Base-by-base conservation (phyloP, 2,329 filamentous ascomycete genomes). In the Septoria linicola region DNA sequence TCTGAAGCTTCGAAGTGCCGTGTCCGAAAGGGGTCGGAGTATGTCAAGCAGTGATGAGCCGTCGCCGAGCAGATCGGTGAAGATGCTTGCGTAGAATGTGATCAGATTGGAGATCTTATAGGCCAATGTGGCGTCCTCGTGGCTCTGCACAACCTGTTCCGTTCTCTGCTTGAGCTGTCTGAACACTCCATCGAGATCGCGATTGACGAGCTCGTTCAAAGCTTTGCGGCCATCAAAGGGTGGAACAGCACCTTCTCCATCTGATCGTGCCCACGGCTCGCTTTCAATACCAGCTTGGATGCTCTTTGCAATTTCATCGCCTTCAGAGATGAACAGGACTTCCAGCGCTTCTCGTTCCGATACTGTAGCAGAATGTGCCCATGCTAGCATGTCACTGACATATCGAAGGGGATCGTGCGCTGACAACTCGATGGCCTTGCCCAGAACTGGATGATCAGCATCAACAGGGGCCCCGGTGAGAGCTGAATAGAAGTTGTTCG, bases 311-410 rank as follows among this genome's bases (percentile, higher is more conserved):
- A 97, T 88, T 63, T 95, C 89, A 56, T 93, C 88, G 2, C 88
- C 91, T 56, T 96, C 91, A 0, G 87, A 86, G 35, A 96, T 85
- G 66, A 99, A 99, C 0, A 99, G 76, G 1, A 89, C 83, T 68
- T 97, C 92, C 4, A 99, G 77, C 0, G 91, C 90, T 70, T 99
- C 93, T 45, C 88, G 82, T 70, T 99, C 93, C 25, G 92, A 95
- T 1, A 99, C 93, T 0, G 92, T 86, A 2, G 91, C 88, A 0
- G 93, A 96, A 68, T 99, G 93, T 4, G 87, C 84, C 93, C 93
- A 99, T 4, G 93, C 93, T 11, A 99, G 79, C 91, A 99, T 99
- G 66, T 99, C 93, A 46, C 93, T 90, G 2, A 95, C 84, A 68
- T 97, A 97, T 16, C 93, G 83, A 20, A 97, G 73, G 1, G 89